Evolutionary conservation across 345 rosid species (phyloP), one percentile per base, ranked within the genome.

Genomic region (Populus ilicifolia): DNA sequence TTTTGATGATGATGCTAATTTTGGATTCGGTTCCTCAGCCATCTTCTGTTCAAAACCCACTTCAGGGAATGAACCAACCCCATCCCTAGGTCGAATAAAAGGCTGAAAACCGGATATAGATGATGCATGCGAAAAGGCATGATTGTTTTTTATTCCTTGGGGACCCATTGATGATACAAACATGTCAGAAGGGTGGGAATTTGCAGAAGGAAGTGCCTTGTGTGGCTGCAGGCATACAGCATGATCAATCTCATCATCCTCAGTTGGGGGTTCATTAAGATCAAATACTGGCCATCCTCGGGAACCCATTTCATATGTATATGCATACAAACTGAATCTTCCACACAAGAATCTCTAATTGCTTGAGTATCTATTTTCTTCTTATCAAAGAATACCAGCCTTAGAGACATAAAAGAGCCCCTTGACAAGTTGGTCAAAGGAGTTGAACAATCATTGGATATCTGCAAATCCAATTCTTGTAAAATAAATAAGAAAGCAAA

Each of bases 221-320:
- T 92, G 93, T 9, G 97, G 93, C 83, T 78, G 92, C 75, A 73
- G 82, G 83, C 86, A 78, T 81, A 81, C 50, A 39, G 79, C 79
- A 78, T 52, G 62, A 71, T 89, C 92, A 80, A 67, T 83, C 77
- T 85, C 97, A 20, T 86, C 91, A 74, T 91, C 94, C 72, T 90
- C 94, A 25, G 86, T 81, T 25, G 99, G 98, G 79, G 91, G 94
- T 85, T 96, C 99, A 85, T 96, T 96, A 89, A 96, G 98, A 90
- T 96, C 99, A 91, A 96, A 94, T 78, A 94, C 78, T 64, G 82
- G 83, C 89, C 85, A 91, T 85, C 97, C 95, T 81, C 90, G 86
- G 74, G 95, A 90, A 80, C 94, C 94, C 99, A 96, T 96, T 83
- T 91, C 92, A 86, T 88, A 81, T 75, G 89, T 82, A 85, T 82